Evolutionary conservation across 1,284 basidiomycete genomes (phyloP), one percentile per base, ranked within the genome.

Genomic region (Hortiboletus rubellus): DNA sequence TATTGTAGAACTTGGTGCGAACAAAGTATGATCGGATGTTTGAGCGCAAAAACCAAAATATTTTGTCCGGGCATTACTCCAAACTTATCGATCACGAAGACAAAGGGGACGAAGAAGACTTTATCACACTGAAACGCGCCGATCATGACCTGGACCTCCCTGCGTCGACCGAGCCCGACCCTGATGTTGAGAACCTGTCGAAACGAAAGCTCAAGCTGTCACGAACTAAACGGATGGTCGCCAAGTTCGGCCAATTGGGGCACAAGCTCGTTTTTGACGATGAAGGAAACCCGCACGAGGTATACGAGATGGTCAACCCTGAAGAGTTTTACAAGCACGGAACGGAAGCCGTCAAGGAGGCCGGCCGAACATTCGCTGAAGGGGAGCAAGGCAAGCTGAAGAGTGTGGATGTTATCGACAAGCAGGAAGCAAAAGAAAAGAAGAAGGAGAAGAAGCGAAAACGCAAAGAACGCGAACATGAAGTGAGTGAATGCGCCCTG

Each of bases 1-100:
- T 48, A 9, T 60, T 58, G 65, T 52, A 74, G 70, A 66, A 69
- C 40, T 67, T 66, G 24, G 89, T 95, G 0, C 84, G 92, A 55
- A 98, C 97, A 6, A 98, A 97, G 76, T 98, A 98, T 73, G 97
- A 99, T 73, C 86, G 94, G 52, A 98, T 99, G 94, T 99, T 99
- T 70, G 91, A 92, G 69, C 87, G 96, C 57, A 96, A 93, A 74
- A 98, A 98, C 72, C 96, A 98, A 74, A 91, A 87, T 63, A 90
- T 98, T 52, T 83, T 98, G 18, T 95, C 94, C 0, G 85, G 89
- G 61, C 96, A 98, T 72, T 98, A 98, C 76, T 82, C 80, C 56
- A 94, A 94, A 67, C 86, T 99, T 50, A 80, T 98, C 54, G 90
- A 93, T 57, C 88, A 89, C 31, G 82, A 79, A 49, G 72, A 70